A percentile compares a stretch with the other conserved stretches of the same genome.
These are phyloP conservation scores for Mycena galericulata DNA, from an alignment of 768 basidiomycete species.

Conservation along the genomic window DNA sequence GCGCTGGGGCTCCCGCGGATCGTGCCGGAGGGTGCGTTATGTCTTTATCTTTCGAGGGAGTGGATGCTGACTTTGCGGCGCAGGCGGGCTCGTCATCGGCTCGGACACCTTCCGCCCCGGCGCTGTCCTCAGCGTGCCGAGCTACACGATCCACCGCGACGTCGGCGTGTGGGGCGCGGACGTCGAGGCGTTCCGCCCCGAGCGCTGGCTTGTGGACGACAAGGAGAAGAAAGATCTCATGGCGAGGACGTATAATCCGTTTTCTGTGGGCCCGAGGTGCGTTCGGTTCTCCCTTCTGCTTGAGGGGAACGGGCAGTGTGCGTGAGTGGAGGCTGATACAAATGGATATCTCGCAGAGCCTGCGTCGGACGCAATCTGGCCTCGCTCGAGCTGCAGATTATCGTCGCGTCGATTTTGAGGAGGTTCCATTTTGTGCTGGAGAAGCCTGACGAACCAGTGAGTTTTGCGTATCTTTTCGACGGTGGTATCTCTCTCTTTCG, in stretches of 20 bases:
- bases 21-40: conserved; percentile 71
- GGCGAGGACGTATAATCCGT: conserved; percentile 86
- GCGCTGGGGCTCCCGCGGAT: conserved; percentile 86
- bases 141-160: conserved; percentile 87
- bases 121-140: conserved; percentile 83
- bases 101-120: conserved; percentile 77
- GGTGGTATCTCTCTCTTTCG: too few relatives aligned
- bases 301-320: conserved; percentile 18
- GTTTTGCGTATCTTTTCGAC: not conserved
- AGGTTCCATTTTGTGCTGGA: conserved; percentile 81
- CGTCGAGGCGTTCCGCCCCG: conserved; percentile 78
- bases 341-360: conserved; percentile 55
- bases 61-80: conserved; percentile 80
- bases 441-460: conserved; percentile 56
- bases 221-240: conserved; percentile 64
- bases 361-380: conserved; percentile 91
- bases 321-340: not conserved
- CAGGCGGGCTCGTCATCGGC: conserved; percentile 73
- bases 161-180: conserved; percentile 82
- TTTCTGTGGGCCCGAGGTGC: conserved; percentile 84
- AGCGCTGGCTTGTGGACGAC: conserved; percentile 91
- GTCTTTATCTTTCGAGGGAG: conserved; percentile 81
- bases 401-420: conserved; percentile 83
- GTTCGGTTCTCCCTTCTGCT: conserved; percentile 33
- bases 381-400: conserved; percentile 81